A percentile compares a stretch with the other conserved stretches of the same genome.
Evolutionary conservation across 1,284 basidiomycete genomes (phyloP).

Genomic region (Kwoniella shivajii): DNA sequence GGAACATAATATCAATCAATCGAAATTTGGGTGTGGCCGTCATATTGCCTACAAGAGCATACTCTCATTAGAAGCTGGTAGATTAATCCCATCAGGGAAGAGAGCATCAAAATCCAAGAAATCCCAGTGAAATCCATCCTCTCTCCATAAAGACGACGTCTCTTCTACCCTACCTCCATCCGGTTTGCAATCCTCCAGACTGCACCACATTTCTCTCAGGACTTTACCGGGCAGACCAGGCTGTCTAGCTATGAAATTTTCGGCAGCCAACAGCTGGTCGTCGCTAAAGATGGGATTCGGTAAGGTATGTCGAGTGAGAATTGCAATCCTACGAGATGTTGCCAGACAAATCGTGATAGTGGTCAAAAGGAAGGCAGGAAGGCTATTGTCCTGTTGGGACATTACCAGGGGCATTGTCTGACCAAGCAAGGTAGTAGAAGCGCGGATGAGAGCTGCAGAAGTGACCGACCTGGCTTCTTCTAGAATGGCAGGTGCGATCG

Average conservation of each 20-base stretch:
- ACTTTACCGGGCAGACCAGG: slow-evolving; percentile 1
- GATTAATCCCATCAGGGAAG: no score
- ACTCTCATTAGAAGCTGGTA: no score
- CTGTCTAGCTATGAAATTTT: neutral
- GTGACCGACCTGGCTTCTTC: no score
- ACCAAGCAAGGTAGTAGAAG: no score
- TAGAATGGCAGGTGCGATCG: no score
- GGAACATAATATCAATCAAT: no score
- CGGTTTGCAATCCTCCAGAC: neutral
- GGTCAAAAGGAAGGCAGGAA: neutral
- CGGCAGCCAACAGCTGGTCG: neutral
- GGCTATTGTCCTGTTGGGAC: neutral
- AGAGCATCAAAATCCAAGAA: no score
- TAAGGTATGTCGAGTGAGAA: neutral
- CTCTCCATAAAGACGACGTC: no score
- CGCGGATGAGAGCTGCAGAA: no score
- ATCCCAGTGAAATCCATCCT: neutral
- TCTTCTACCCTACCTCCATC: neutral
- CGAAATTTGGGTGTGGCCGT: no score
- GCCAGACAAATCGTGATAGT: neutral
- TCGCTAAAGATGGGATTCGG: slow-evolving; percentile 3
- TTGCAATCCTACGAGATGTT: neutral
- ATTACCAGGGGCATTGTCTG: neutral
- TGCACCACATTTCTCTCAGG: slow-evolving; percentile 4
- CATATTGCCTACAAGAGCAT: no score